A percentile compares a stretch with the other conserved stretches of the same genome.
These are phyloP conservation scores for Sphaceloma murrayae DNA, from an alignment of 2,329 filamentous ascomycete species.

Conservation along the genomic window DNA sequence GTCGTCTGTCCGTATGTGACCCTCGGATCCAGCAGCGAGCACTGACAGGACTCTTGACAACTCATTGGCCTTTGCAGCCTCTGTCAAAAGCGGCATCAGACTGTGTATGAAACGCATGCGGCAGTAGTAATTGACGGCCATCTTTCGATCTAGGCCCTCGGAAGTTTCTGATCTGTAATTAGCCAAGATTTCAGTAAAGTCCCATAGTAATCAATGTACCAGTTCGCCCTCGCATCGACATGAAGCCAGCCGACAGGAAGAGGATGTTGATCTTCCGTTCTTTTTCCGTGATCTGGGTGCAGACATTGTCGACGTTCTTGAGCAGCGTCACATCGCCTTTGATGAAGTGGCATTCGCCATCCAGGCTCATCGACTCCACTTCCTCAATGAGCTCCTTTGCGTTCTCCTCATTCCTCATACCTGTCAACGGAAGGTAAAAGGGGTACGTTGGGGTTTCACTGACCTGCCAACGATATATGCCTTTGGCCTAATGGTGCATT, in stretches of 20 bases:
- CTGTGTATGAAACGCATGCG: conserved; percentile 49
- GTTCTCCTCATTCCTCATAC: conserved; percentile 29
- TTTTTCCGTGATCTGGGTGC: conserved; percentile 40
- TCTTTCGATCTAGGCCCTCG: conserved; percentile 48
- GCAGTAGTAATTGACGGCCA: conserved; percentile 47
- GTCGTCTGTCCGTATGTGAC: conserved; percentile 39
- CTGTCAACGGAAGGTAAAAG: not conserved
- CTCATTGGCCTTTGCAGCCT: conserved; percentile 30
- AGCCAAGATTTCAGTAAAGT: not conserved
- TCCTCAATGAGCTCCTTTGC: conserved; percentile 31
- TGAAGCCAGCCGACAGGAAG: conserved; percentile 44
- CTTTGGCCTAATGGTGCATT: conserved; percentile 30
- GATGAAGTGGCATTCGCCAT: conserved; percentile 28
- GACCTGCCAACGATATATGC: conserved; percentile 37
- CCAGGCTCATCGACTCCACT: conserved; percentile 28
- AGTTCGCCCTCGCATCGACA: conserved; percentile 28
- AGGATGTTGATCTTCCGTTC: conserved; percentile 47
- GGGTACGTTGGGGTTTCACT: not conserved
- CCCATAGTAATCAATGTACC: not conserved
- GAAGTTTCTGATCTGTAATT: conserved; percentile 38
- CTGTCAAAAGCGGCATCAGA: conserved; percentile 46
- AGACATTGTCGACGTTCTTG: conserved; percentile 35
- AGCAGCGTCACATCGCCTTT: conserved; percentile 35
- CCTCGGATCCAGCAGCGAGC: conserved; percentile 46
- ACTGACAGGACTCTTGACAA: conserved; percentile 49